A percentile compares a stretch with the other conserved stretches of the same genome.
phyloP scores from a whole-genome alignment of 1,284 basidiomycete species.

The Moesziomyces sp. region DNA sequence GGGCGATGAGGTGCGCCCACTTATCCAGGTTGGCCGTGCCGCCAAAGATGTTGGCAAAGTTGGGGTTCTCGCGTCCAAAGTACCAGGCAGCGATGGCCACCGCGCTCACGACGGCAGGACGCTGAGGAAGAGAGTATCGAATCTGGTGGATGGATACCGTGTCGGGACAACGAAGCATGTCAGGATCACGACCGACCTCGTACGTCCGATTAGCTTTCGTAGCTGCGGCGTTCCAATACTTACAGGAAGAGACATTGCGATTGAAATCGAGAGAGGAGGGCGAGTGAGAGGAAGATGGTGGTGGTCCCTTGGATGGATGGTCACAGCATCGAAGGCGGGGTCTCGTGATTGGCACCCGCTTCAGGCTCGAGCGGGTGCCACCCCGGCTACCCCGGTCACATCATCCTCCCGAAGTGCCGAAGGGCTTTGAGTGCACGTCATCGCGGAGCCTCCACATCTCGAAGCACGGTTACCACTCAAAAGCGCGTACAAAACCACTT shows the following conservation, averaged over 20 bases:
- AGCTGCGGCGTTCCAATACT: not conserved
- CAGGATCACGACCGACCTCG: no score
- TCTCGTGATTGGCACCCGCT: no score
- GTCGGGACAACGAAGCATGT: no score
- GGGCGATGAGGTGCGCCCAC: conserved; percentile 22
- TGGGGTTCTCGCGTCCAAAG: conserved; percentile 32
- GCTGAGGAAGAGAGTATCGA: conserved; percentile 35
- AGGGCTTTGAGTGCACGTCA: no score
- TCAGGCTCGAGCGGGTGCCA: no score
- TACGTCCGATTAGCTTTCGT: no score
- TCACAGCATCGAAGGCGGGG: no score
- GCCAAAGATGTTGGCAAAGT: conserved; percentile 34
- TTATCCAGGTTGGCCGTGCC: conserved; percentile 33
- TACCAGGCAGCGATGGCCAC: conserved; percentile 22
- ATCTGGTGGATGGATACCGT: conserved; percentile 4
- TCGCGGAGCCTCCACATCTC: no score
- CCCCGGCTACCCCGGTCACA: no score
- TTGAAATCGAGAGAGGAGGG: not conserved
- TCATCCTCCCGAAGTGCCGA: no score
- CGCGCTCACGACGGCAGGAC: conserved; percentile 11
- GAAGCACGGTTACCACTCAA: no score
- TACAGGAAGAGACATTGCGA: conserved; percentile 11
- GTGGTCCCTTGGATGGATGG: not conserved
- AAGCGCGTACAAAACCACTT: no score
- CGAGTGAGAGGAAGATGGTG: not conserved